These are phyloP conservation scores for Hypoxylon sp. DNA, from an alignment of 2,329 filamentous ascomycete species.

Conservation along the genomic window DNA sequence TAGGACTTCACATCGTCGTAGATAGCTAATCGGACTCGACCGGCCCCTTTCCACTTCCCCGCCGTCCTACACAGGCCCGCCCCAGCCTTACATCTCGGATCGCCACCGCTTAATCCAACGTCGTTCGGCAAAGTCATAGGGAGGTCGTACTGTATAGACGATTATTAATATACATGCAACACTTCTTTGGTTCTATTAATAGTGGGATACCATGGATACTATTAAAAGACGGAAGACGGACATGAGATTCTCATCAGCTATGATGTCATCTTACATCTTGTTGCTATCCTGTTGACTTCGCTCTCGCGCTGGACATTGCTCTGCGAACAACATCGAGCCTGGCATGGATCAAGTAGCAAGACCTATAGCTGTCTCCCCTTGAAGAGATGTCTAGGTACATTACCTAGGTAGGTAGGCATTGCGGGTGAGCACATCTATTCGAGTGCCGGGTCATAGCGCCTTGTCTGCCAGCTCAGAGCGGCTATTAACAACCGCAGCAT, in stretches of 20 bases:
- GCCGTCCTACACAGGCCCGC: no score
- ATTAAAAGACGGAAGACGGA: not conserved
- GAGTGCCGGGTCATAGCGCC: not conserved
- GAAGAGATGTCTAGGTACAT: no score
- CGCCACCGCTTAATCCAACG: not conserved
- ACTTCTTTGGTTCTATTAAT: not conserved
- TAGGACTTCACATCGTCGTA: no score
- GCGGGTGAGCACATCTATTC: no score
- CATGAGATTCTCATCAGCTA: not conserved
- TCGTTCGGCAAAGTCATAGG: not conserved
- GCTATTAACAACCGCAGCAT: not conserved
- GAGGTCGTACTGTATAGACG: not conserved
- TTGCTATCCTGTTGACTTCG: not conserved
- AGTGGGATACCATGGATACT: not conserved
- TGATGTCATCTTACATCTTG: not conserved
- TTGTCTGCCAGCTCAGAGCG: not conserved
- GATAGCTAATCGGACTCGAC: no score
- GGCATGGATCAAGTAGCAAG: not conserved
- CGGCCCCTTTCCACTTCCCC: no score
- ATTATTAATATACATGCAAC: not conserved
- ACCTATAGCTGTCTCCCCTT: not conserved
- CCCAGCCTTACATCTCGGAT: not conserved
- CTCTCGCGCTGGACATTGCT: constrained; percentile 1
- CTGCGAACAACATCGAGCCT: not conserved
- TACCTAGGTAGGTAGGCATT: no score